Evolutionary conservation across 306 rosid species (phyloP).

Genomic region (Ormosia semicastrata): DNA sequence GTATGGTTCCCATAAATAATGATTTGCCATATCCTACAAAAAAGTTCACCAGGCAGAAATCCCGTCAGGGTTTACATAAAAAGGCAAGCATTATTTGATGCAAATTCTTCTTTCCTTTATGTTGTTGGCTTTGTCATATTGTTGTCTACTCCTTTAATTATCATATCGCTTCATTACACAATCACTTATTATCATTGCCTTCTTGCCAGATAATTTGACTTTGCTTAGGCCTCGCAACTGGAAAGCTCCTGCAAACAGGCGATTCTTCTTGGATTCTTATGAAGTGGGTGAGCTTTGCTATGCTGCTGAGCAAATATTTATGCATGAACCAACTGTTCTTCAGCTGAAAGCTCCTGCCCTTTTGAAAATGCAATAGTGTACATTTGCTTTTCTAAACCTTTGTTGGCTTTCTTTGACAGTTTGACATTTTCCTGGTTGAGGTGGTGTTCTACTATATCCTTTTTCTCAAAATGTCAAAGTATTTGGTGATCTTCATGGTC

Average conservation of each 20-base stretch:
- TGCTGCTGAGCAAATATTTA: no score
- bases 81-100: conserved; percentile 57
- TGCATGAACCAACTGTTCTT: no score
- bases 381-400: no score
- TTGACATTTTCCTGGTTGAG: no score
- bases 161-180: conserved; percentile 13
- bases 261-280: no score
- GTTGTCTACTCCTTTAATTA: not conserved
- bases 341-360: conserved; percentile 98
- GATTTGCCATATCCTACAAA: conserved; percentile 73
- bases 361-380: no score
- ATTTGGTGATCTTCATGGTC: conserved; percentile 99
- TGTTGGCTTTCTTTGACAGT: no score
- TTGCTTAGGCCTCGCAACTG: conserved; percentile 95
- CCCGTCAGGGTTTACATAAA: conserved; percentile 97
- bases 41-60: conserved; percentile 88
- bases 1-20: conserved; percentile 87
- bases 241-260: no score
- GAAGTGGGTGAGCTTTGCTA: no score
- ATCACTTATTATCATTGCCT: conserved; percentile 17
- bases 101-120: not conserved
- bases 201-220: conserved; percentile 69
- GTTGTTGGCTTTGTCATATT: not conserved
- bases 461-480: no score
- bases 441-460: no score